phyloP scores from a whole-genome alignment of 2,329 filamentous ascomycete species.

The Arthrinium phaeospermum region DNA sequence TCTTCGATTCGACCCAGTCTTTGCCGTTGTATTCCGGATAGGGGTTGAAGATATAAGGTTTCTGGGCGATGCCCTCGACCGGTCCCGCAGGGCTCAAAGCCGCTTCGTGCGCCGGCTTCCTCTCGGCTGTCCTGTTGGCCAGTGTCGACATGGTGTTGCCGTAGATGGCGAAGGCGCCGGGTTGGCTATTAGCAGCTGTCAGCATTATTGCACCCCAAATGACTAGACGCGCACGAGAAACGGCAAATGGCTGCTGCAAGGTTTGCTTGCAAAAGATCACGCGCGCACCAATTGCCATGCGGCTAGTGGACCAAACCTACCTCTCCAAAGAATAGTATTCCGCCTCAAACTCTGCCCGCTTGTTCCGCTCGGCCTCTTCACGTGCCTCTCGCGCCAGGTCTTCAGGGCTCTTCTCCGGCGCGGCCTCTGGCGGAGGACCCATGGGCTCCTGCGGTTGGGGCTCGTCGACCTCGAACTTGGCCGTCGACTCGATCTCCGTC shows the following conservation, averaged over 20 bases:
- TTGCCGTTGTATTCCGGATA: constrained; percentile 73
- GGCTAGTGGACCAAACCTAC: constrained; percentile 37
- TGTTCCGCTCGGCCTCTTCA: constrained; percentile 7
- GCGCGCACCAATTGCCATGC: constrained; percentile 39
- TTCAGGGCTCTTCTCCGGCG: not conserved
- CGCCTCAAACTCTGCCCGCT: constrained; percentile 26
- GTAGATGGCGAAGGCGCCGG: constrained; percentile 59
- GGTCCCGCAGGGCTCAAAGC: constrained; percentile 40
- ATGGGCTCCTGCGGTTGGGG: not conserved
- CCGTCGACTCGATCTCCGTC: constrained; percentile 9
- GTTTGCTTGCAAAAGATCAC: not conserved
- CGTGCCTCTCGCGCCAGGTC: constrained; percentile 4
- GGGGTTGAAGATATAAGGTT: constrained; percentile 68
- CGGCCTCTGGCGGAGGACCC: not conserved
- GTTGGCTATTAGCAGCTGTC: constrained; percentile 41
- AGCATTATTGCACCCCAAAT: constrained; percentile 29
- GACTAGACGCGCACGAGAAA: not conserved
- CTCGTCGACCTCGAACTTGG: constrained; percentile 5
- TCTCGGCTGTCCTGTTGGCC: constrained; percentile 42
- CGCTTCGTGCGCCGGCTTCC: constrained; percentile 36
- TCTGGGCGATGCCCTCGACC: constrained; percentile 48
- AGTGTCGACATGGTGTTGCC: constrained; percentile 60
- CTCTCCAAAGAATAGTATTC: constrained; percentile 38
- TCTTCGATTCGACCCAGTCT: constrained; percentile 57
- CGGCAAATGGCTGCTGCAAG: not conserved